Evolutionary conservation across 2,329 filamentous ascomycete genomes (phyloP).

Genomic region (Ophiostoma australiae): DNA sequence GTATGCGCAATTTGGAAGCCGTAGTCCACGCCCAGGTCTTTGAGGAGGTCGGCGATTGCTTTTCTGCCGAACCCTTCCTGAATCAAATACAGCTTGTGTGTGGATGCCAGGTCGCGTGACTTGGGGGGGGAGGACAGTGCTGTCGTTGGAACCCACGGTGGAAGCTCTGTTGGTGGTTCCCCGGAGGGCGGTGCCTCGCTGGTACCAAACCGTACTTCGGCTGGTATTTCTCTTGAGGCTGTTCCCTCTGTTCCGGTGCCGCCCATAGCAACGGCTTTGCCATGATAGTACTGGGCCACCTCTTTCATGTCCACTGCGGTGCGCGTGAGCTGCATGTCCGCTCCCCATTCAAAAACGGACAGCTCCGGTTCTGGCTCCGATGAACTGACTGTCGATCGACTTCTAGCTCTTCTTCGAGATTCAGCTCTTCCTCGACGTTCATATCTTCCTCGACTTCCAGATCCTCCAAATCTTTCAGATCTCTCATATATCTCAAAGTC

Average conservation of each 20-base stretch:
- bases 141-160: not conserved
- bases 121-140: not conserved
- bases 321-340: not conserved
- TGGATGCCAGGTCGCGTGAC: not conserved
- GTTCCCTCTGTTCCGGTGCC: not conserved
- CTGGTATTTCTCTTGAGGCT: not conserved
- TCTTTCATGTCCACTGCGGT: not conserved
- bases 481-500: no score
- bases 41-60: slow-evolving; percentile 19
- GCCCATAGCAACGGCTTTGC: not conserved
- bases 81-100: slow-evolving; percentile 29
- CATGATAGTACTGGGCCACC: not conserved
- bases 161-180: not conserved
- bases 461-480: no score
- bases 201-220: not conserved
- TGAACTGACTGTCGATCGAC: not conserved
- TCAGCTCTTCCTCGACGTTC: no score
- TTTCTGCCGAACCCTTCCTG: slow-evolving; percentile 25
- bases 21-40: slow-evolving; percentile 31
- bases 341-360: slow-evolving; percentile 17
- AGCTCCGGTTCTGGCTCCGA: not conserved
- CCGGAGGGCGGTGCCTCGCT: not conserved
- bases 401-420: not conserved
- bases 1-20: slow-evolving; percentile 34
- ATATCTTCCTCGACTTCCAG: no score